Conservation (phyloP, 2,329 filamentous ascomycete genomes). For the Raffaelea ambrosiae region DNA sequence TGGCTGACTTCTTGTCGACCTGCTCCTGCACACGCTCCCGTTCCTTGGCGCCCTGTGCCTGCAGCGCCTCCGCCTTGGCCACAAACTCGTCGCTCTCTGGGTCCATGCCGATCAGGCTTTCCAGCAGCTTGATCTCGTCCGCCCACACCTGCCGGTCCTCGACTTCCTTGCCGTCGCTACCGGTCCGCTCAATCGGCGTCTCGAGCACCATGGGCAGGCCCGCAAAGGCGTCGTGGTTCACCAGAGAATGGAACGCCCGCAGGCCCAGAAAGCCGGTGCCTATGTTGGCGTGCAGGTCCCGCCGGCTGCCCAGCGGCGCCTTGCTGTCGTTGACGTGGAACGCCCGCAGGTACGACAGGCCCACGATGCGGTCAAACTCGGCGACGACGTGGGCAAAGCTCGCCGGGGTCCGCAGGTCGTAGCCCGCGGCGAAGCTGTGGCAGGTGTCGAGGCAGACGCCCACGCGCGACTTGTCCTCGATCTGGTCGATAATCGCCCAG, state of each 20-base stretch:
- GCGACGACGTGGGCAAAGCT: constrained; percentile 66
- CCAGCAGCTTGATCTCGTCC: constrained; percentile 87
- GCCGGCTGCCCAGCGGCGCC: constrained; percentile 69
- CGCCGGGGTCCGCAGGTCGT: constrained; percentile 72
- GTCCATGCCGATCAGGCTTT: constrained; percentile 80
- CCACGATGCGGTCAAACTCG: constrained; percentile 70
- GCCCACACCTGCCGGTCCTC: constrained; percentile 86
- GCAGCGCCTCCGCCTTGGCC: constrained; percentile 54
- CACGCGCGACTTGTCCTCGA: constrained; percentile 74
- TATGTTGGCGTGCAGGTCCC: constrained; percentile 93
- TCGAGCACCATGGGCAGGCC: constrained; percentile 87
- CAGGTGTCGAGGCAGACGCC: constrained; percentile 97
- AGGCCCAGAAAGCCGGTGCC: constrained; percentile 90
- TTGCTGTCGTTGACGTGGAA: constrained; percentile 96
- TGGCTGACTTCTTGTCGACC: constrained; percentile 60
- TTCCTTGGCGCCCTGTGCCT: constrained; percentile 60
- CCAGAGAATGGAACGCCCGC: constrained; percentile 79
- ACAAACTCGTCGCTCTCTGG: constrained; percentile 64
- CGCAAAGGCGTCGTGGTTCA: constrained; percentile 72
- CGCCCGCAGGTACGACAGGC: constrained; percentile 70
- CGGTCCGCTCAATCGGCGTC: constrained; percentile 78
- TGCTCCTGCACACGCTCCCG: constrained; percentile 69
- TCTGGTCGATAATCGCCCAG: constrained; percentile 68
- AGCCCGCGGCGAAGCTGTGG: constrained; percentile 89
- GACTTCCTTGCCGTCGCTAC: constrained; percentile 53